Conservation (phyloP, 2,329 filamentous ascomycete species). For the Ilyonectria robusta region DNA sequence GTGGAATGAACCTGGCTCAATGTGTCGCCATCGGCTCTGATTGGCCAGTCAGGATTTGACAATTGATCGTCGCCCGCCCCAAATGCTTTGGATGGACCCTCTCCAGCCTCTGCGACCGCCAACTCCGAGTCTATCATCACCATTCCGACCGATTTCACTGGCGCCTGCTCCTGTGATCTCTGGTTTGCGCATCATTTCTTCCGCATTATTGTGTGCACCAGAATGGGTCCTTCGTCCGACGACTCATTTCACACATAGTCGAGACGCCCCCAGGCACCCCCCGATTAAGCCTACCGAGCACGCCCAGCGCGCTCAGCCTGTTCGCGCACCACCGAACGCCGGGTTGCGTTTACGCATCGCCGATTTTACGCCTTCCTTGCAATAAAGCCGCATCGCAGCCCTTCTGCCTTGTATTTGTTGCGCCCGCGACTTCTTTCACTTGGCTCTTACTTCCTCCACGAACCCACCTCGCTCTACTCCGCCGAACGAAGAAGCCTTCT, state of each 20-base stretch:
- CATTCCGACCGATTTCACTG: conserved; percentile 21
- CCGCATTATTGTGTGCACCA: conserved; percentile 22
- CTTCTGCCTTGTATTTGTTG: neutral
- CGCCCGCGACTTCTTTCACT: neutral
- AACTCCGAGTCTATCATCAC: conserved; percentile 39
- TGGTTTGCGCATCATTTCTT: conserved; percentile 29
- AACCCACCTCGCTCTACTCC: conserved; percentile 8
- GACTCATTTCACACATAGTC: conserved; percentile 33
- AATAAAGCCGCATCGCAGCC: conserved; percentile 4
- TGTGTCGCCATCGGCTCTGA: conserved; percentile 17
- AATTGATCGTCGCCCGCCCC: conserved; percentile 38
- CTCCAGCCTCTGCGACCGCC: conserved; percentile 39
- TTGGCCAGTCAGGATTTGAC: conserved; percentile 44
- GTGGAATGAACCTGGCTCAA: conserved; percentile 31
- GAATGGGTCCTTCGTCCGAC: conserved; percentile 36
- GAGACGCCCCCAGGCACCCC: conserved; percentile 24
- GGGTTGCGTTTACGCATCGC: conserved; percentile 13
- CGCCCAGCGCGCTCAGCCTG: conserved; percentile 9
- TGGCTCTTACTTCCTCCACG: conserved; percentile 6
- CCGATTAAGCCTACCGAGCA: conserved; percentile 10
- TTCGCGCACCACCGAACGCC: conserved; percentile 22
- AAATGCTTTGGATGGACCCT: conserved; percentile 42
- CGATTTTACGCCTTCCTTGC: conserved; percentile 5
- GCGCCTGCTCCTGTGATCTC: conserved; percentile 30
- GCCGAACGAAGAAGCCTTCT: conserved; percentile 10